Evolutionary conservation across 192 early-diverging fungal species (phyloP).

Genomic region (Chytriomyces confervae): DNA sequence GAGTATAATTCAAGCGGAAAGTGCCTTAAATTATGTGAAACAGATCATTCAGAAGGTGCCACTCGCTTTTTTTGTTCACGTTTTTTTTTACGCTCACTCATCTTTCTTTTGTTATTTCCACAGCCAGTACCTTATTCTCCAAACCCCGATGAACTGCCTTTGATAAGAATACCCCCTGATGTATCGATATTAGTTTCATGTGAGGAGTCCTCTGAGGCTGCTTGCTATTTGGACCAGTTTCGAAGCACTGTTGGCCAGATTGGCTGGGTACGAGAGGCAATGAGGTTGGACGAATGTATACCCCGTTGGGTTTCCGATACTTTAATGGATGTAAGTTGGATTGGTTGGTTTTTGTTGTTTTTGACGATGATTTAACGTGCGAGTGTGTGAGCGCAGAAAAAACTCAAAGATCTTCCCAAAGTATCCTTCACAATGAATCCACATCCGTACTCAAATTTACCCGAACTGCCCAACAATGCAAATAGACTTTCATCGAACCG

Average conservation of each 20-base stretch:
- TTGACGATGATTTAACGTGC: background rate
- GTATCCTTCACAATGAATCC: constrained; percentile 82
- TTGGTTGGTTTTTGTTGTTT: background rate
- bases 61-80: constrained; percentile 6
- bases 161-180: constrained; percentile 63
- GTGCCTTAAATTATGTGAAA: constrained; percentile 11
- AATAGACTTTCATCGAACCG: constrained; percentile 82
- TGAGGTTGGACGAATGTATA: constrained; percentile 67
- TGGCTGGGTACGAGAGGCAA: constrained; percentile 39
- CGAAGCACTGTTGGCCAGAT: constrained; percentile 64
- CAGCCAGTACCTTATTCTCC: constrained; percentile 27
- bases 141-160: constrained; percentile 67
- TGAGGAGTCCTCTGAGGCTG: constrained; percentile 77
- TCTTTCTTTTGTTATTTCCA: background rate
- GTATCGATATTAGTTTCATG: constrained; percentile 73
- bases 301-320: constrained; percentile 89
- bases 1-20: constrained; percentile 3
- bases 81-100: background rate
- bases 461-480: constrained; percentile 55
- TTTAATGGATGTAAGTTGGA: constrained; percentile 58
- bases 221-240: constrained; percentile 73
- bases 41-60: constrained; percentile 17
- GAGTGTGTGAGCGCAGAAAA: constrained; percentile 36
- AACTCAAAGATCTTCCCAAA: constrained; percentile 79
- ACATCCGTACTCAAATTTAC: constrained; percentile 58